These are phyloP conservation scores for Starmerella geochares DNA, from an alignment of 805 yeast species.

Conservation along the genomic window DNA sequence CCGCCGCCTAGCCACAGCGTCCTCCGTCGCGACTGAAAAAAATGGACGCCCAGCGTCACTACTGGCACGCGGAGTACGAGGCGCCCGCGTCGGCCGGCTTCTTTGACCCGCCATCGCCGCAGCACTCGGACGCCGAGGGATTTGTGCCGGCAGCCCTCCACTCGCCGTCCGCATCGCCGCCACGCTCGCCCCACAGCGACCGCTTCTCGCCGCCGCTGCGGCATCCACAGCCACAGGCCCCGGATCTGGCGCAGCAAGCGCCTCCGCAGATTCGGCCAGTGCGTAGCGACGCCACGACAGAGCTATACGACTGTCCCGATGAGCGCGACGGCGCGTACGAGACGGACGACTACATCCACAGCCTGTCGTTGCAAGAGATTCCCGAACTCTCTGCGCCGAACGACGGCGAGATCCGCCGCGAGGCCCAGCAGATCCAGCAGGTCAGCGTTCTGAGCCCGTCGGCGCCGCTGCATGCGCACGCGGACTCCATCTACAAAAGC, in stretches of 20 bases:
- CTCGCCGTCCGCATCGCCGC: constrained; percentile 2
- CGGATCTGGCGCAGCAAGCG: too few species aligned
- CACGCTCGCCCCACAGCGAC: neutral
- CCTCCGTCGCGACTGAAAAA: neutral
- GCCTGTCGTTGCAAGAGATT: constrained; percentile 1
- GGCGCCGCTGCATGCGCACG: neutral
- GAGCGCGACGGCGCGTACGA: neutral
- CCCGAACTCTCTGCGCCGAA: neutral
- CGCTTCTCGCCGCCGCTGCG: neutral
- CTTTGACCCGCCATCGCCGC: neutral
- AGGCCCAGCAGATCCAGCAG: constrained; percentile 14
- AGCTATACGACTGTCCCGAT: constrained; percentile 6
- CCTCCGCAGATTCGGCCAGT: constrained; percentile 4
- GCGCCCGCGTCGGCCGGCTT: neutral
- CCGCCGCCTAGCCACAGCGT: neutral
- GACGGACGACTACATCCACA: neutral
- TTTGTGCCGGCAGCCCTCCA: constrained; percentile 1
- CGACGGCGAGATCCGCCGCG: constrained; percentile 13
- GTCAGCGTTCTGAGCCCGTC: neutral
- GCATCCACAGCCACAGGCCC: neutral
- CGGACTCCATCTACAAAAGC: neutral
- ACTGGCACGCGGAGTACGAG: constrained; percentile 4
- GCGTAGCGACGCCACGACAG: neutral
- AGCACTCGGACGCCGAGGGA: neutral
- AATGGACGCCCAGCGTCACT: constrained; percentile 3